Evolutionary conservation across 768 basidiomycete genomes (phyloP).

Genomic region (Suillus alpinus): DNA sequence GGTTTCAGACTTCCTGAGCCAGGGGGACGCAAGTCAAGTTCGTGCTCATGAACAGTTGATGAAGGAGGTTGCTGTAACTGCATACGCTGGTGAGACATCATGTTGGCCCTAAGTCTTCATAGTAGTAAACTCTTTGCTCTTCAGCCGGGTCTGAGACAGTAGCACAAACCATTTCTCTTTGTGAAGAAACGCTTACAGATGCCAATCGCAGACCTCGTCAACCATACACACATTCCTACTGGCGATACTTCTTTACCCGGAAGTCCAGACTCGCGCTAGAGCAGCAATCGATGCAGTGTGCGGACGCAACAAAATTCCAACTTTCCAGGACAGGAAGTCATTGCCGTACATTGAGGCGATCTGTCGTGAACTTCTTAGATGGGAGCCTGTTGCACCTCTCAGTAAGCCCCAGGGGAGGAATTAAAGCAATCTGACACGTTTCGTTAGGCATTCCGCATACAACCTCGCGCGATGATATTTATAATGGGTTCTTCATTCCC

Average conservation of each 20-base stretch:
- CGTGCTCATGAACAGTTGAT: background rate
- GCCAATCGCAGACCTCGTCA: background rate
- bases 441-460: background rate
- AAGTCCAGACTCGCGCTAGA: background rate
- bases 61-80: constrained; percentile 1
- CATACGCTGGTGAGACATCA: background rate
- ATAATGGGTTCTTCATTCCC: no score
- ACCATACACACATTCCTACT: background rate
- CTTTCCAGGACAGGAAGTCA: background rate
- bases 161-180: background rate
- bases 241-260: background rate
- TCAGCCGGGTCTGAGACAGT: background rate
- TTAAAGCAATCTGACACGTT: background rate
- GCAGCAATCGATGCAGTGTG: background rate
- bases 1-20: background rate
- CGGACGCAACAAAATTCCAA: background rate
- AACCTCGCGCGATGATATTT: background rate
- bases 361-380: background rate
- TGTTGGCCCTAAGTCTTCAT: background rate
- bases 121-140: constrained; percentile 2
- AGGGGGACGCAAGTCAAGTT: background rate
- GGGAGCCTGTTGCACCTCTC: background rate
- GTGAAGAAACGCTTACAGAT: background rate
- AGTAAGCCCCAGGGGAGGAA: background rate
- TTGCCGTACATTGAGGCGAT: background rate